phyloP scores from a whole-genome alignment of 1,139 yeast species.

The Meyerozyma elateridarum region DNA sequence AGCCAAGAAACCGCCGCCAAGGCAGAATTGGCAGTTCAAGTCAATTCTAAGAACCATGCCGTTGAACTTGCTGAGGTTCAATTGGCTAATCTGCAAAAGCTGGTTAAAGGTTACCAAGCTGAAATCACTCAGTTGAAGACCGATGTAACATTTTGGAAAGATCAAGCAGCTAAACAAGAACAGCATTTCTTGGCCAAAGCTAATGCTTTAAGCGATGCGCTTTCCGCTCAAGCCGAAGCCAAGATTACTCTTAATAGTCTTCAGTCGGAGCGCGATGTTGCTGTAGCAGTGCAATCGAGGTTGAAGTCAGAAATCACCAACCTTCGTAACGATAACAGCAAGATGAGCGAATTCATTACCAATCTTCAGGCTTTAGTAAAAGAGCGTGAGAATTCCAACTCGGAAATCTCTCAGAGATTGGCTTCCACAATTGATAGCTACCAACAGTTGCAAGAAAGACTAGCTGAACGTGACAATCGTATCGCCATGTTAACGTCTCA shows the following conservation, averaged over 20 bases:
- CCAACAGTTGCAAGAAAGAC: slow-evolving; percentile 47
- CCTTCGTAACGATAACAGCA: slow-evolving; percentile 54
- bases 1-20: slow-evolving; percentile 21
- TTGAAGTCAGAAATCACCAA: slow-evolving; percentile 50
- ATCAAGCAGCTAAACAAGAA: slow-evolving; percentile 54
- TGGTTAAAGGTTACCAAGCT: slow-evolving; percentile 18
- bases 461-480: slow-evolving; percentile 49
- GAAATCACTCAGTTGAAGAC: slow-evolving; percentile 29
- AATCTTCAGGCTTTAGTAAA: slow-evolving; percentile 58
- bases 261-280: slow-evolving; percentile 51
- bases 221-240: slow-evolving; percentile 44
- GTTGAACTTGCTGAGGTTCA: slow-evolving; percentile 33
- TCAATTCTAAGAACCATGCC: slow-evolving; percentile 28
- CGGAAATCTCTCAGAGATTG: slow-evolving; percentile 49
- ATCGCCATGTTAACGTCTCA: slow-evolving; percentile 43
- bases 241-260: slow-evolving; percentile 46
- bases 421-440: slow-evolving; percentile 46
- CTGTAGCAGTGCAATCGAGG: slow-evolving; percentile 48
- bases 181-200: slow-evolving; percentile 48
- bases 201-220: slow-evolving; percentile 53
- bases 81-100: slow-evolving; percentile 24
- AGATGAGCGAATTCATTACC: slow-evolving; percentile 54
- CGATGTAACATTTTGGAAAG: slow-evolving; percentile 46
- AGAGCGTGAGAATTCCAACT: slow-evolving; percentile 55
- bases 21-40: slow-evolving; percentile 29